phyloP scores from a whole-genome alignment of 768 basidiomycete species.

The Naganishia vaughanmartiniae region DNA sequence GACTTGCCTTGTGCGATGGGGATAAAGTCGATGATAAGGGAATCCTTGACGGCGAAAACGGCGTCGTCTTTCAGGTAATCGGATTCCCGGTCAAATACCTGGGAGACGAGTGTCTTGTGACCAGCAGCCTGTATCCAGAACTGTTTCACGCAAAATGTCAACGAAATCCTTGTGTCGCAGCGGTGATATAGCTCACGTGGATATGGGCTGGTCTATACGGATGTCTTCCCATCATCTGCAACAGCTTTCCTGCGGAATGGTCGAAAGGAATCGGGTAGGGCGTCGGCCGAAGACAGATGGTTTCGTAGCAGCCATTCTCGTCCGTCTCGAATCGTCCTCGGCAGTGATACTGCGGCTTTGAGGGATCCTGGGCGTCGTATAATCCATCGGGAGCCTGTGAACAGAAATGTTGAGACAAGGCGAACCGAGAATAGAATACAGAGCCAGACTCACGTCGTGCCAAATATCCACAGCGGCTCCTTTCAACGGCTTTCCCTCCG shows the following conservation, averaged over 20 bases:
- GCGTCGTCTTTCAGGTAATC: slow-evolving; percentile 42
- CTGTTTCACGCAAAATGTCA: slow-evolving; percentile 10
- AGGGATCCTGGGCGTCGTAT: slow-evolving; percentile 40
- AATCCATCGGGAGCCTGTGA: slow-evolving; percentile 36
- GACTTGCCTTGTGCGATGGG: slow-evolving; percentile 17
- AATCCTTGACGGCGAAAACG: slow-evolving; percentile 42
- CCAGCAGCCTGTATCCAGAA: slow-evolving; percentile 36
- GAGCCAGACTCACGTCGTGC: slow-evolving; percentile 17
- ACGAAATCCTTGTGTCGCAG: not conserved
- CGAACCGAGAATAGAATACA: not conserved
- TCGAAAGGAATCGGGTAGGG: slow-evolving; percentile 44
- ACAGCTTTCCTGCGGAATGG: slow-evolving; percentile 16
- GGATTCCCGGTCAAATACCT: slow-evolving; percentile 38
- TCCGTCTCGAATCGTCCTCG: slow-evolving; percentile 43
- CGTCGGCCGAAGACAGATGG: slow-evolving; percentile 36
- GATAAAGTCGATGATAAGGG: slow-evolving; percentile 22
- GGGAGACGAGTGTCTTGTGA: slow-evolving; percentile 40
- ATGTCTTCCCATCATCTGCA: slow-evolving; percentile 22
- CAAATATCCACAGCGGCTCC: slow-evolving; percentile 35
- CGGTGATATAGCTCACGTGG: slow-evolving; percentile 1
- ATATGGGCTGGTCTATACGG: slow-evolving; percentile 24
- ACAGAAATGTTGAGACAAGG: not conserved
- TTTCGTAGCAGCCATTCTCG: slow-evolving; percentile 36
- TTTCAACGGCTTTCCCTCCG: slow-evolving; percentile 37
- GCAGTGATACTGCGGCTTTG: slow-evolving; percentile 40